These are phyloP conservation scores for Lasiosphaeriaceae sp. DNA, from an alignment of 495 filamentous ascomycete species.

Conservation along the genomic window DNA sequence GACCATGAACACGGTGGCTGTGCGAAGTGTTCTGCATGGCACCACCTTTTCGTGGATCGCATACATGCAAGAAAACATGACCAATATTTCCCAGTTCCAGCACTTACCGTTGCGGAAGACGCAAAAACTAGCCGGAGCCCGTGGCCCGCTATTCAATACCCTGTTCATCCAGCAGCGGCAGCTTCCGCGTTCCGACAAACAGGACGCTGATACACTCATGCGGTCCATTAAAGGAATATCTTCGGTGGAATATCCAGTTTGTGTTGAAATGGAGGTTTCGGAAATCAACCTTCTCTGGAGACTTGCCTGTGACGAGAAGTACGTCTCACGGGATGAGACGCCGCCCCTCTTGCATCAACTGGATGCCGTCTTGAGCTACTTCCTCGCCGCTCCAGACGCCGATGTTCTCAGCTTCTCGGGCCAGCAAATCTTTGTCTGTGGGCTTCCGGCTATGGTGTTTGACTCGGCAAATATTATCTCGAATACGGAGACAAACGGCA, in stretches of 20 bases:
- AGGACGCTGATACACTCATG: slow-evolving; percentile 24
- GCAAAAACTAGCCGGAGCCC: slow-evolving; percentile 39
- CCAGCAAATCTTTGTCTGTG: slow-evolving; percentile 50
- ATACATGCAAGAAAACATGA: slow-evolving; percentile 61
- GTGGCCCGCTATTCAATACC: slow-evolving; percentile 55
- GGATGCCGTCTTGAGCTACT: slow-evolving; percentile 48
- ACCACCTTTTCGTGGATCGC: slow-evolving; percentile 53
- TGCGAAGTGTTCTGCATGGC: slow-evolving; percentile 63
- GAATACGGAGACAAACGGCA: neutral
- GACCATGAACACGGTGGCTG: slow-evolving; percentile 71
- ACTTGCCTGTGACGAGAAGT: slow-evolving; percentile 59
- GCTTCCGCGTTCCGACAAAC: neutral
- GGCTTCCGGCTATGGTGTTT: slow-evolving; percentile 28
- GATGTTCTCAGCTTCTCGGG: slow-evolving; percentile 51
- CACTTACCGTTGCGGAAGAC: slow-evolving; percentile 64
- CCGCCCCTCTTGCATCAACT: slow-evolving; percentile 48
- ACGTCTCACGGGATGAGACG: slow-evolving; percentile 39
- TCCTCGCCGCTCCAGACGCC: slow-evolving; percentile 43
- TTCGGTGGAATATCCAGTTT: slow-evolving; percentile 73
- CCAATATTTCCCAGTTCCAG: slow-evolving; percentile 51
- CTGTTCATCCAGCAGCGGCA: slow-evolving; percentile 65
- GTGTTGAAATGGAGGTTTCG: slow-evolving; percentile 68
- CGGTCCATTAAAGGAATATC: slow-evolving; percentile 56
- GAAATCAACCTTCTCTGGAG: slow-evolving; percentile 57
- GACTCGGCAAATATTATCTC: neutral